Evolutionary conservation across 371 early-diverging fungal genomes (phyloP).

Genomic region (Batkoa obscura): DNA sequence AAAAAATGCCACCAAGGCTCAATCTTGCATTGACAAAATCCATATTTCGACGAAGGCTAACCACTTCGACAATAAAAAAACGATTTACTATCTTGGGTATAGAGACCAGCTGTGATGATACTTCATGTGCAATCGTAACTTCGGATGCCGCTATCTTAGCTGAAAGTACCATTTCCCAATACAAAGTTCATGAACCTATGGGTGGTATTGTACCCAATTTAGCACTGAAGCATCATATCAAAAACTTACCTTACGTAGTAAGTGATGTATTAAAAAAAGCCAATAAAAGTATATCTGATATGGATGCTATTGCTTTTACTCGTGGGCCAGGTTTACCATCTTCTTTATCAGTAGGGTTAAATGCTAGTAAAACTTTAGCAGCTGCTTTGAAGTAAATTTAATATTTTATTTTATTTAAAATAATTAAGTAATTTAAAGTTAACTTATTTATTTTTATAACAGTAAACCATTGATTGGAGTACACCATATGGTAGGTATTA

Average conservation of each 20-base stretch:
- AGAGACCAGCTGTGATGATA: slow-evolving; percentile 74
- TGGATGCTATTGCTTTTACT: slow-evolving; percentile 70
- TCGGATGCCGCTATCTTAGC: slow-evolving; percentile 41
- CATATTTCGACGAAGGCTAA: no score
- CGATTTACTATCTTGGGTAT: slow-evolving; percentile 26
- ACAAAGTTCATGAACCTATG: slow-evolving; percentile 48
- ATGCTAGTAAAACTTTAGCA: slow-evolving; percentile 61
- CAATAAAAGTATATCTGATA: slow-evolving; percentile 22
- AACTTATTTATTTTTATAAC: background rate
- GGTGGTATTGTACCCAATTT: slow-evolving; percentile 68
- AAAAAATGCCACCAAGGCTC: no score
- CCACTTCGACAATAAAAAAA: no score
- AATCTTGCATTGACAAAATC: no score
- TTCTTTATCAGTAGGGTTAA: slow-evolving; percentile 52
- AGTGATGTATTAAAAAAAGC: slow-evolving; percentile 37
- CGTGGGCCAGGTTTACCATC: slow-evolving; percentile 66
- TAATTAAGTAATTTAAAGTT: no score
- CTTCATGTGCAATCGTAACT: slow-evolving; percentile 58
- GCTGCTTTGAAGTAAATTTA: slow-evolving; percentile 26
- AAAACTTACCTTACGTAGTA: slow-evolving; percentile 42
- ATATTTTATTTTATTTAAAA: background rate
- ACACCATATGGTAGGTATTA: slow-evolving; percentile 53
- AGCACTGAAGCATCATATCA: slow-evolving; percentile 49
- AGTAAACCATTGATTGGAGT: slow-evolving; percentile 57
- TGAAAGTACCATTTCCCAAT: slow-evolving; percentile 44